phyloP scores from a whole-genome alignment of 2,329 filamentous ascomycete genomes.

The Cercospora citrullina region DNA sequence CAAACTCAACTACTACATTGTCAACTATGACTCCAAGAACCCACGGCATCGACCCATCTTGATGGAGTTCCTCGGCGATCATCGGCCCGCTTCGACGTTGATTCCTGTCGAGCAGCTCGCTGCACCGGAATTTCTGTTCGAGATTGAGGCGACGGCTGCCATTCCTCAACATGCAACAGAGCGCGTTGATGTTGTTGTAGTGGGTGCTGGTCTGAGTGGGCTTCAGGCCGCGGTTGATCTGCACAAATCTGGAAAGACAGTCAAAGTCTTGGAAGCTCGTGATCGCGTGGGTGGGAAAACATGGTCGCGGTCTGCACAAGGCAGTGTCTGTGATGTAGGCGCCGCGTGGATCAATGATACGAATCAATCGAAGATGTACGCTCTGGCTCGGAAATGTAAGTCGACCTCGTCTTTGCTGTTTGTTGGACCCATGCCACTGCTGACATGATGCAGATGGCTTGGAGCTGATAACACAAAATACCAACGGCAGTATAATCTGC shows the following conservation, averaged over 20 bases:
- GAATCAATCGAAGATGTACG: constrained; percentile 51
- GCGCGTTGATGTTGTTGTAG: constrained; percentile 35
- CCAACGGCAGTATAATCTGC: constrained; percentile 47
- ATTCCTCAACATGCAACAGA: constrained; percentile 23
- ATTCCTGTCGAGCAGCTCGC: constrained; percentile 33
- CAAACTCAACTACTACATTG: constrained; percentile 34
- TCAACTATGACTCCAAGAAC: constrained; percentile 29
- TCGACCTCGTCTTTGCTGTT: neutral
- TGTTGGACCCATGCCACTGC: neutral
- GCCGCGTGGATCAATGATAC: constrained; percentile 63
- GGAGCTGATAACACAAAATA: constrained; percentile 53
- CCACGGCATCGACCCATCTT: constrained; percentile 27
- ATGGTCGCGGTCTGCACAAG: constrained; percentile 42
- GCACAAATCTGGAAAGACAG: constrained; percentile 31
- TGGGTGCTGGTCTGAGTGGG: constrained; percentile 39
- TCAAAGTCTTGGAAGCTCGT: constrained; percentile 38
- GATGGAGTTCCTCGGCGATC: constrained; percentile 30
- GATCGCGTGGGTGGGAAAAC: constrained; percentile 49
- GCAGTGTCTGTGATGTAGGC: constrained; percentile 51
- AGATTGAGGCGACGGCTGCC: constrained; percentile 32
- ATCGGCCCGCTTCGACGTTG: constrained; percentile 31
- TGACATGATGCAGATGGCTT: constrained; percentile 35
- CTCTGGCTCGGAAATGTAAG: constrained; percentile 41
- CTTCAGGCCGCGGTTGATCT: constrained; percentile 35
- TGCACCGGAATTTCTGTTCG: constrained; percentile 29